A percentile compares a stretch with the other conserved stretches of the same genome.
phyloP scores from a whole-genome alignment of 371 early-diverging fungal species.

The Mucor saturninus region DNA sequence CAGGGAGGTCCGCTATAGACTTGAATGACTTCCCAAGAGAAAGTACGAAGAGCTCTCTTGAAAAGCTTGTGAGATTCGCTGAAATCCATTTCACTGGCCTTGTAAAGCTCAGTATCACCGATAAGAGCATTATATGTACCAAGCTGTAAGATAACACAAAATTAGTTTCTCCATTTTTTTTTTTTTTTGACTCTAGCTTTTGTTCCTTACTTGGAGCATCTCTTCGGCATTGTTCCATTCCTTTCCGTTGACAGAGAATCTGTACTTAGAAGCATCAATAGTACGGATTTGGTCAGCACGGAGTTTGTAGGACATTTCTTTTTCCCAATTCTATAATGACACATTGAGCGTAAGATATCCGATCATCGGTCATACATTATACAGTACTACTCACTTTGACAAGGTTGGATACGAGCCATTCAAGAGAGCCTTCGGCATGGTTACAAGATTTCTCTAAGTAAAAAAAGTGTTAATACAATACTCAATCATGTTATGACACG shows the following conservation, averaged over 20 bases:
- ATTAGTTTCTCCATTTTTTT: neutral
- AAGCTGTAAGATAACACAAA: slow-evolving; percentile 26
- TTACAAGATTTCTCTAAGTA: slow-evolving; percentile 40
- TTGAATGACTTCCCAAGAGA: slow-evolving; percentile 58
- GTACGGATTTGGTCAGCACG: slow-evolving; percentile 56
- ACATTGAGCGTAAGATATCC: neutral
- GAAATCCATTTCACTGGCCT: slow-evolving; percentile 56
- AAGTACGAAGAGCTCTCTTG: slow-evolving; percentile 54
- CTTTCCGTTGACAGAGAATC: slow-evolving; percentile 54
- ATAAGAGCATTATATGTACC: slow-evolving; percentile 65
- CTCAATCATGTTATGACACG: neutral
- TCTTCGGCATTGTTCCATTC: slow-evolving; percentile 48
- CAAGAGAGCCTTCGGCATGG: slow-evolving; percentile 53
- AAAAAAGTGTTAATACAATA: neutral
- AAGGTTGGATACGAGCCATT: slow-evolving; percentile 54
- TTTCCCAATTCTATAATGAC: slow-evolving; percentile 55
- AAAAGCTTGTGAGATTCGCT: slow-evolving; percentile 58
- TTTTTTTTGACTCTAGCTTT: neutral
- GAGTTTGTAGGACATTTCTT: slow-evolving; percentile 59
- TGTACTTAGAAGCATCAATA: slow-evolving; percentile 48
- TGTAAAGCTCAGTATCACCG: slow-evolving; percentile 58
- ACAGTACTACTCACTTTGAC: slow-evolving; percentile 42
- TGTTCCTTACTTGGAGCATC: slow-evolving; percentile 45
- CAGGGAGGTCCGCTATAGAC: slow-evolving; percentile 57
- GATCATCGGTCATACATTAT: neutral